Conservation (phyloP, 2,329 filamentous ascomycete species). For the Botrytis pseudocinerea region DNA sequence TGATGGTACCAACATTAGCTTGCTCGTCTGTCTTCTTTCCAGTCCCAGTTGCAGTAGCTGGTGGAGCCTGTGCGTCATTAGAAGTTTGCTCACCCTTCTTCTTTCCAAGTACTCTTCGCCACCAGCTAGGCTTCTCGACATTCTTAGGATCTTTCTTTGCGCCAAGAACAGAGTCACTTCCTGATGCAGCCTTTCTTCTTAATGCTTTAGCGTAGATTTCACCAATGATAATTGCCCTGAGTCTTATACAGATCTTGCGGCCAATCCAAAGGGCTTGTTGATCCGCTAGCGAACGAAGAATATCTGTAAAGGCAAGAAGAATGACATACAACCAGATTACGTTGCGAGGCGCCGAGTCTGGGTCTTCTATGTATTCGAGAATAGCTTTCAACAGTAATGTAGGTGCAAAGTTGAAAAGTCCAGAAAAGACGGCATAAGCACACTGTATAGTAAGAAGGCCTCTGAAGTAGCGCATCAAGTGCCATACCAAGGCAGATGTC, state of each 20-base stretch:
- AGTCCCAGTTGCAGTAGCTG: constrained; percentile 21
- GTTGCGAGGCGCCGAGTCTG: constrained; percentile 71
- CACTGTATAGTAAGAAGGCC: constrained; percentile 74
- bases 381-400: constrained; percentile 90
- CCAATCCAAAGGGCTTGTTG: constrained; percentile 91
- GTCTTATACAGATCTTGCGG: constrained; percentile 87
- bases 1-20: constrained; percentile 95
- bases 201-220: constrained; percentile 97
- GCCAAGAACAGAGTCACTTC: constrained; percentile 72
- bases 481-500: constrained; percentile 74
- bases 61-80: constrained; percentile 22
- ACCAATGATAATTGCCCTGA: constrained; percentile 92
- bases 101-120: constrained; percentile 57
- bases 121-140: constrained; percentile 44
- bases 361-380: constrained; percentile 88
- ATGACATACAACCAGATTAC: constrained; percentile 97
- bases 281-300: constrained; percentile 71
- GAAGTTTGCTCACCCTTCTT: constrained; percentile 45
- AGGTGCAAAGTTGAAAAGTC: constrained; percentile 84
- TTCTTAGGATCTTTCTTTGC: constrained; percentile 48
- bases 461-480: constrained; percentile 84
- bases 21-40: constrained; percentile 60
- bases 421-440: constrained; percentile 74
- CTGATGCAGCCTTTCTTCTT: constrained; percentile 81
- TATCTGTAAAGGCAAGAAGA: constrained; percentile 79